These are phyloP conservation scores for Balakata baccata DNA, from an alignment of 345 rosid species.

Conservation along the genomic window DNA sequence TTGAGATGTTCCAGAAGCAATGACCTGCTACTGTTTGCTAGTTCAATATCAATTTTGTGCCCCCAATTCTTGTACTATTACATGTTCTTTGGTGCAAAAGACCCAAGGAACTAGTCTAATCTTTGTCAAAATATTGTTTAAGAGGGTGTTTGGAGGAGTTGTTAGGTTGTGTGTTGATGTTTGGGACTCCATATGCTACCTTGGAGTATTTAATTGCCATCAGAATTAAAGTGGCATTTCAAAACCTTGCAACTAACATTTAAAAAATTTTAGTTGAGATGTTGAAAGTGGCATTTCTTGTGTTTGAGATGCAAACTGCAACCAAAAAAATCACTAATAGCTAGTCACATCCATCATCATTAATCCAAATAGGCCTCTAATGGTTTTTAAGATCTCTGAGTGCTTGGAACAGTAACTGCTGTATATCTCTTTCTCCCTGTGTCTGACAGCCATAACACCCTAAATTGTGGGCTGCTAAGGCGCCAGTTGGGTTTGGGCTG, in stretches of 20 bases:
- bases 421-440: not conserved
- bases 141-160: not conserved
- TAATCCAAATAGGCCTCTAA: not conserved
- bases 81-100: not conserved
- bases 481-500: not conserved
- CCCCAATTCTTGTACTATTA: not conserved
- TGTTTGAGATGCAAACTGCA: not conserved
- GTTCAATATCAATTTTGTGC: not conserved
- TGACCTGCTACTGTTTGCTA: conserved; percentile 3
- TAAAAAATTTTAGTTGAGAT: not conserved
- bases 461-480: not conserved
- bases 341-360: not conserved
- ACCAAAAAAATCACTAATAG: not conserved
- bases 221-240: not conserved
- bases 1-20: not conserved
- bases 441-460: not conserved
- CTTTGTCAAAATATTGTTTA: not conserved
- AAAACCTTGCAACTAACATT: not conserved
- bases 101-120: not conserved
- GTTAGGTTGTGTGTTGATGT: not conserved
- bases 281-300: not conserved
- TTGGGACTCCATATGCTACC: not conserved
- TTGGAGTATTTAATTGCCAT: not conserved
- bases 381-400: not conserved
- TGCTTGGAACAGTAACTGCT: not conserved